Conservation (phyloP, 768 basidiomycete species). For the Termitomyces sp. region DNA sequence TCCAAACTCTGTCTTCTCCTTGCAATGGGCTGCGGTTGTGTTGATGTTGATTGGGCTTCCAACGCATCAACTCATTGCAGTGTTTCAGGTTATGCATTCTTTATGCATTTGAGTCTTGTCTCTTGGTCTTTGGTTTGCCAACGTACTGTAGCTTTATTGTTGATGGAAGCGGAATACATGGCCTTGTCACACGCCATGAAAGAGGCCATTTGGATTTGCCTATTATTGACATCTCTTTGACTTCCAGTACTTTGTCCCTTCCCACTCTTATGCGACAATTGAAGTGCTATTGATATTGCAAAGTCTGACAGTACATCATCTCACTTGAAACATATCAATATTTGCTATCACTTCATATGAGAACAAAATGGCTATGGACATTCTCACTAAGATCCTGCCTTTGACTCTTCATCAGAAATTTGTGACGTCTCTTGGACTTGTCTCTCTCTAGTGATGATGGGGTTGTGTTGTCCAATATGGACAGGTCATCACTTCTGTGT, state of each 20-base stretch:
- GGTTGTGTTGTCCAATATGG: no score
- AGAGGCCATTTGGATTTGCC: no score
- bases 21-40: no score
- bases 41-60: no score
- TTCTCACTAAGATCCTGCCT: slow-evolving; percentile 32
- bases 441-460: not conserved
- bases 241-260: slow-evolving; percentile 6
- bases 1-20: no score
- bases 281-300: slow-evolving; percentile 17
- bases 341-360: not conserved
- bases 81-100: no score
- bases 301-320: not conserved
- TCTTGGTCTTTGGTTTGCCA: slow-evolving; percentile 22
- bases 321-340: slow-evolving; percentile 1
- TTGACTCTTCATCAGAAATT: not conserved
- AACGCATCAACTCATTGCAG: no score
- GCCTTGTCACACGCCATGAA: no score
- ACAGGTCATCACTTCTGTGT: no score
- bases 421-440: not conserved
- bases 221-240: not conserved
- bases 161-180: no score
- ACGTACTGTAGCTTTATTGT: not conserved
- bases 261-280: slow-evolving; percentile 15
- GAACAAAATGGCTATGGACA: slow-evolving; percentile 26
- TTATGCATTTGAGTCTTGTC: slow-evolving; percentile 21